phyloP scores from a whole-genome alignment of 345 rosid genomes.

The Lenwebbia sp. region DNA sequence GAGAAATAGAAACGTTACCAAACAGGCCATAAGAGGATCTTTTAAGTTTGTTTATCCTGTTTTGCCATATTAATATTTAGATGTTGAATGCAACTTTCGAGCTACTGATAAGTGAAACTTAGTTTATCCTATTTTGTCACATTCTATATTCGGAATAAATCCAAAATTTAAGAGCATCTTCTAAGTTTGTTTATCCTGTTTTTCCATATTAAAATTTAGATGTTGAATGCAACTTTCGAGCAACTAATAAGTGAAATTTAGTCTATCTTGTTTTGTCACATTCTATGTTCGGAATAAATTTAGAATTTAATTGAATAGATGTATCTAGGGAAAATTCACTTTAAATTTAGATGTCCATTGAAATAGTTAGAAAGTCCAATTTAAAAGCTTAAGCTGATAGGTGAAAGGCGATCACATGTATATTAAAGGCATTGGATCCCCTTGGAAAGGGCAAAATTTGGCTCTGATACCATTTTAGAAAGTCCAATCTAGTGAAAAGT shows the following conservation, averaged over 20 bases:
- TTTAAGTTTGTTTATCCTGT: neutral
- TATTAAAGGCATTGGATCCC: neutral
- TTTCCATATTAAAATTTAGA: neutral
- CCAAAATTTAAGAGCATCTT: neutral
- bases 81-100: neutral
- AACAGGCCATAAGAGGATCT: no score
- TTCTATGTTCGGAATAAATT: no score
- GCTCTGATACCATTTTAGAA: neutral
- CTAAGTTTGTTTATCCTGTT: neutral
- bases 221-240: neutral
- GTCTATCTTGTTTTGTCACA: no score
- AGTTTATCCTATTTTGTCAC: no score
- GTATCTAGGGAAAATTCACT: no score
- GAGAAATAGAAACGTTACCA: no score
- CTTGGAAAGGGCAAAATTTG: accelerated
- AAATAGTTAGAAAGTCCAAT: neutral
- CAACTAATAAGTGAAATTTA: neutral
- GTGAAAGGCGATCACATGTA: accelerated
- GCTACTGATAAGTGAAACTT: neutral
- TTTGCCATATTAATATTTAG: neutral
- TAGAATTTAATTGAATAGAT: no score
- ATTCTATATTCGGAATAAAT: no score
- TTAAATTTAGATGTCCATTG: neutral
- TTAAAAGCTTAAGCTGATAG: neutral
- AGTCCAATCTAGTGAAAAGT: neutral